A percentile compares a stretch with the other conserved stretches of the same genome.
Conservation (phyloP, 257 asterid species). For the Buddleja alternifolia region DNA sequence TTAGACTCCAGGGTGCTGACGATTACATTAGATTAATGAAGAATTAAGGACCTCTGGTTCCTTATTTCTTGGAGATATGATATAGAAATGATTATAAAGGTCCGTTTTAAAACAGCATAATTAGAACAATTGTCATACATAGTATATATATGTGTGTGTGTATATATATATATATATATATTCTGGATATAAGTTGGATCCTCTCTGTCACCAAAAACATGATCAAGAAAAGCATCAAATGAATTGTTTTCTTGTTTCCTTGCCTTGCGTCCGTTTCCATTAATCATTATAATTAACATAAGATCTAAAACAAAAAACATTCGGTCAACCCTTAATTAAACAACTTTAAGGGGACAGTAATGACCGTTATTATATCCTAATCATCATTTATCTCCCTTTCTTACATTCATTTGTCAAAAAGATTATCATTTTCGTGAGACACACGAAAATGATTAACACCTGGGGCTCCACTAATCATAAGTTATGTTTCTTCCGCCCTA, state of each 20-base stretch:
- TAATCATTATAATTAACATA: slow-evolving; percentile 22
- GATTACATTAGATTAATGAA: slow-evolving; percentile 28
- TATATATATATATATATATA: neutral
- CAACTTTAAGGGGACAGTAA: slow-evolving; percentile 16
- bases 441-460: slow-evolving; percentile 41
- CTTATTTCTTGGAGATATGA: slow-evolving; percentile 34
- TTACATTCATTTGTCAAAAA: slow-evolving; percentile 31
- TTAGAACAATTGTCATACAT: slow-evolving; percentile 24
- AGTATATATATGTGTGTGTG: neutral
- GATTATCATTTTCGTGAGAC: slow-evolving; percentile 27
- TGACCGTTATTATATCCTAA: slow-evolving; percentile 34
- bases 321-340: slow-evolving; percentile 35
- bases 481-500: neutral
- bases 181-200: slow-evolving; percentile 33
- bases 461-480: slow-evolving; percentile 49
- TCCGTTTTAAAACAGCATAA: slow-evolving; percentile 32
- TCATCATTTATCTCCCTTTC: slow-evolving; percentile 36
- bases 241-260: slow-evolving; percentile 56
- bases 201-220: slow-evolving; percentile 53
- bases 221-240: slow-evolving; percentile 46
- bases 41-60: slow-evolving; percentile 26
- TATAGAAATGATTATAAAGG: slow-evolving; percentile 48
- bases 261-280: slow-evolving; percentile 23
- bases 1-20: no score
- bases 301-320: slow-evolving; percentile 17